Evolutionary conservation across 2,329 filamentous ascomycete species (phyloP), one percentile per base, ranked within the genome.

Genomic region (Sporothrix brasiliensis): DNA sequence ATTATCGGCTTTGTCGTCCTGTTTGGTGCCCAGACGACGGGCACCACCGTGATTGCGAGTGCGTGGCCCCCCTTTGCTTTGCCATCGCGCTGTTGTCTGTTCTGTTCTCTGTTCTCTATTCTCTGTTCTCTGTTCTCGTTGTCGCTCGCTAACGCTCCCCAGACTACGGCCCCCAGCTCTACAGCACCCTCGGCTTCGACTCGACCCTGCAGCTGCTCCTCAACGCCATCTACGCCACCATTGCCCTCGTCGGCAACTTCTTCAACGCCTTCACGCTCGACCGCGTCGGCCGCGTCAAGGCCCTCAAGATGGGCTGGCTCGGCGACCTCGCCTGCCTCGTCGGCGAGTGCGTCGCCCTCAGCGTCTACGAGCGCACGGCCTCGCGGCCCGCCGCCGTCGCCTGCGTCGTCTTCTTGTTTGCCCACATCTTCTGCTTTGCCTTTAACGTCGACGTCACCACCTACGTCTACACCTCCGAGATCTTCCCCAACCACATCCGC

Each of bases 401-500:
- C 50, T 41, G 50, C 50, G 65, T 68, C 39, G 34, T 68, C 13
- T 68, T 68, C 24, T n/a, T 58, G 10, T 68, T 58, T 21, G 47
- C 41, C 21, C 66, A 68, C 53, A 60, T 68, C 65, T 30, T 61
- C 47, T 50, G 52, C 60, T 47, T 56, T 16, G 41, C 52, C 56
- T 60, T 67, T 56, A 27, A 56, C 65, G 30, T 68, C 1, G 65
- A 68, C 11, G 65, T 56, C 6, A 66, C 70, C 4, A 58, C 53
- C 7, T 71, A 71, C 39, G 53, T 72, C 13, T 87, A 84, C 76
- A 79, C 86, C 3, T 79, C 86, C 54, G 85, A 88, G 71, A 77
- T 87, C 1, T 86, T 86, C 78, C 85, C 85, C 3, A 87, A 83
- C 74, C 79, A 82, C 2, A 81, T 84, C n/a, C 65, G 65, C 19